Conservation (phyloP, 164 flowering plant species). For the Aristolochia fimbriata region DNA sequence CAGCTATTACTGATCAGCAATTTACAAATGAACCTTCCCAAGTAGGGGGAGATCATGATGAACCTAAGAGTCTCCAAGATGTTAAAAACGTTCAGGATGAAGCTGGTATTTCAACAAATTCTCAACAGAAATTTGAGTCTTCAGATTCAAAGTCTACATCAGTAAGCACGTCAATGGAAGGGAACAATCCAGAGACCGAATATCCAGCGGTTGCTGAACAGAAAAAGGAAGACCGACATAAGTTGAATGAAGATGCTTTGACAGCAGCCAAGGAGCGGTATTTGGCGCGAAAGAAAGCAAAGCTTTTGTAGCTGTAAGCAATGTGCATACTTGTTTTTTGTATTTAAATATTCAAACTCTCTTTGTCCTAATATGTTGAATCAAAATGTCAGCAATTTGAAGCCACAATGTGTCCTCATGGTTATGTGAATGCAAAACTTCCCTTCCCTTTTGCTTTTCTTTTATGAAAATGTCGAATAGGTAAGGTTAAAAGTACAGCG, state of each 20-base stretch:
- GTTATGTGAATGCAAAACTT: too few species aligned
- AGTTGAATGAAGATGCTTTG: slow-evolving; percentile 7
- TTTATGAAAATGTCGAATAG: too few species aligned
- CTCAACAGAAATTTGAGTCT: not conserved
- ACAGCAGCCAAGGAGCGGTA: slow-evolving; percentile 13
- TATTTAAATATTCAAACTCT: too few species aligned
- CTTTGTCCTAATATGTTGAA: too few species aligned
- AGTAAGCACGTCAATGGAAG: not conserved
- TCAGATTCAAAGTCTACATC: not conserved
- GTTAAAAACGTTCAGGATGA: too few species aligned
- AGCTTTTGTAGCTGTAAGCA: not conserved
- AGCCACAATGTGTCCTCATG: too few species aligned
- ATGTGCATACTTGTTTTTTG: not conserved
- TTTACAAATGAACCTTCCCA: not conserved
- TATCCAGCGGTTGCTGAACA: not conserved
- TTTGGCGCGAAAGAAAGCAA: slow-evolving; percentile 15
- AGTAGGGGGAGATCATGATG: not conserved
- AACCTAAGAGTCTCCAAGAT: not conserved
- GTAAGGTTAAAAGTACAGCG: too few species aligned
- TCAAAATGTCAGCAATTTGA: too few species aligned
- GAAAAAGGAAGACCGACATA: slow-evolving; percentile 2
- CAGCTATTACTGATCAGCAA: not conserved
- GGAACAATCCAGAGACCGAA: not conserved
- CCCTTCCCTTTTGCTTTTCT: too few species aligned
- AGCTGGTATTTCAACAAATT: not conserved